Conservation (phyloP, 2,329 filamentous ascomycete genomes). For the Colletotrichum paranaense region DNA sequence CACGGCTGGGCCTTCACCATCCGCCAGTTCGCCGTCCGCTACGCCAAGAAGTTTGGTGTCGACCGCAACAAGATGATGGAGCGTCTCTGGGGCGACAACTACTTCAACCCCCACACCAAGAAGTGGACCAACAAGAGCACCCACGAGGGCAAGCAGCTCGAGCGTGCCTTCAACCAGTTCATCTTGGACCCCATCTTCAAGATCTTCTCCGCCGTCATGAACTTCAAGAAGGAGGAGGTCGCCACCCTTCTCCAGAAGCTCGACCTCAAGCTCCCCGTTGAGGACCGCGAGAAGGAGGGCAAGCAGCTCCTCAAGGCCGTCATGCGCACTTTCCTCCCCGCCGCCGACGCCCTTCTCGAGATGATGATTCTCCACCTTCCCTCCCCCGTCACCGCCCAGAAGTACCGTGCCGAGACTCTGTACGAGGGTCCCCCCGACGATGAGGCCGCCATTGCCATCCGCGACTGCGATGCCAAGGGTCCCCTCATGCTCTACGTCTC, state of each 20-base stretch:
- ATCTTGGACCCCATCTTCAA: slow-evolving; percentile 99
- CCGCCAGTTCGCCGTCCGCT: slow-evolving; percentile 94
- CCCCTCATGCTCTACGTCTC: slow-evolving; percentile 99
- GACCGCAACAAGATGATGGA: slow-evolving; percentile 99
- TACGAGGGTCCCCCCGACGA: slow-evolving; percentile 98
- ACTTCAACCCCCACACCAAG: slow-evolving; percentile 99
- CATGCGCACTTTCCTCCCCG: slow-evolving; percentile 99
- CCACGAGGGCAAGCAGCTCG: slow-evolving; percentile 87
- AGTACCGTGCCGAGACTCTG: slow-evolving; percentile 97
- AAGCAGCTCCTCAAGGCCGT: slow-evolving; percentile 98
- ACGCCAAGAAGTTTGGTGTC: slow-evolving; percentile 99
- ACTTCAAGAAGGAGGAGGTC: slow-evolving; percentile 98
- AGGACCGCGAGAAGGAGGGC: slow-evolving; percentile 95
- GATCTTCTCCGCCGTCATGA: slow-evolving; percentile 96
- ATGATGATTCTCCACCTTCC: slow-evolving; percentile 99
- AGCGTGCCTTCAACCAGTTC: slow-evolving; percentile 99
- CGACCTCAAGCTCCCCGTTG: slow-evolving; percentile 86
- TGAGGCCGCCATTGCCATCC: slow-evolving; percentile 93
- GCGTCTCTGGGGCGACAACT: slow-evolving; percentile 99
- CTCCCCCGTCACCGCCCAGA: slow-evolving; percentile 94
- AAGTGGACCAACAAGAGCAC: slow-evolving; percentile 95
- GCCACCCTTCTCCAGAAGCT: slow-evolving; percentile 89
- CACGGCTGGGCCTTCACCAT: slow-evolving; percentile 99
- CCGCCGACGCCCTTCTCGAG: slow-evolving; percentile 97
- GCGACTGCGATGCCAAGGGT: slow-evolving; percentile 97